Percentiles rank a stretch among this genome's conserved stretches.
phyloP scores from a whole-genome alignment of 352 stramenopile species.

The Phytophthora europaea region DNA sequence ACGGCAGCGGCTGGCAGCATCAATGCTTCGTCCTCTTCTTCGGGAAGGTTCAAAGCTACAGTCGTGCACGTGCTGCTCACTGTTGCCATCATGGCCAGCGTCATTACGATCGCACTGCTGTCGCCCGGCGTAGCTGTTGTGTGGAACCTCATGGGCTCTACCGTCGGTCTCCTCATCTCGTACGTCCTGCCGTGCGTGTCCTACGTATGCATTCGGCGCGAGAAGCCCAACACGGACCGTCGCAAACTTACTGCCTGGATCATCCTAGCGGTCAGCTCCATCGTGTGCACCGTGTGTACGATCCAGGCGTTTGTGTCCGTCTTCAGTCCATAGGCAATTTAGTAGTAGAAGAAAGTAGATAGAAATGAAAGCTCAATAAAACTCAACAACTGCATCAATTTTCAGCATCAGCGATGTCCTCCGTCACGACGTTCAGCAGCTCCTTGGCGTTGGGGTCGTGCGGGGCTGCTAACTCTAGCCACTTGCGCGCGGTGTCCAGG shows the following conservation, averaged over 20 bases:
- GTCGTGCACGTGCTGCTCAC: conserved; percentile 75
- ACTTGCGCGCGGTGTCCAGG: conserved; percentile 70
- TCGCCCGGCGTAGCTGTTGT: conserved; percentile 85
- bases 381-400: conserved; percentile 18
- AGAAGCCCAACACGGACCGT: conserved; percentile 70
- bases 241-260: conserved; percentile 82
- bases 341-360: conserved; percentile 15
- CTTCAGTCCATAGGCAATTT: conserved; percentile 37
- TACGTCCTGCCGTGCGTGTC: conserved; percentile 91
- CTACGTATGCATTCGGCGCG: conserved; percentile 87
- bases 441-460: conserved; percentile 86
- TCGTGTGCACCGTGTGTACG: conserved; percentile 80
- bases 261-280: conserved; percentile 78
- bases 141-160: conserved; percentile 92
- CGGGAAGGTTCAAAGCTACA: conserved; percentile 26
- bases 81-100: conserved; percentile 67
- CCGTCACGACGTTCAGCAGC: conserved; percentile 55
- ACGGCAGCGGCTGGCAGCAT: background rate
- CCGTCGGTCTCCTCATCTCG: conserved; percentile 87
- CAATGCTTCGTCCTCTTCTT: conserved; percentile 1
- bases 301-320: conserved; percentile 69
- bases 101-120: conserved; percentile 75
- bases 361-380: conserved; percentile 26
- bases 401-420: conserved; percentile 8
- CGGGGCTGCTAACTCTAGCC: conserved; percentile 79